Evolutionary conservation across 371 early-diverging fungal genomes (phyloP).

Genomic region (Mortierella sp.): DNA sequence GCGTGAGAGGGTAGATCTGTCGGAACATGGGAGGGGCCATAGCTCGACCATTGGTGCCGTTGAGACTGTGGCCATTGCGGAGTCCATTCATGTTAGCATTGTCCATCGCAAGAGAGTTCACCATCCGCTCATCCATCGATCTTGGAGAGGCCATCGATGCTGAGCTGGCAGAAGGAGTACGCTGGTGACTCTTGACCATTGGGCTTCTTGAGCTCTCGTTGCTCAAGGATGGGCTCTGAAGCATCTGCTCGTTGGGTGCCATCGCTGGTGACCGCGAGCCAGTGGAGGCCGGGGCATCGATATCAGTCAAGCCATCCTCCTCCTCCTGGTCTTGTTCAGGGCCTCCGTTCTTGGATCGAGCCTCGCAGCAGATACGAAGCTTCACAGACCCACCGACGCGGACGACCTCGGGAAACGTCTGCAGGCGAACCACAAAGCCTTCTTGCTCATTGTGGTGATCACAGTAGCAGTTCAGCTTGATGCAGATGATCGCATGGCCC

Average conservation of each 20-base stretch:
- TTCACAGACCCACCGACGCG: conserved; percentile 53
- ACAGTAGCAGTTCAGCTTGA: conserved; percentile 58
- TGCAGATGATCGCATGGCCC: conserved; percentile 55
- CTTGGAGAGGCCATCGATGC: conserved; percentile 49
- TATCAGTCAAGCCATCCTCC: conserved; percentile 55
- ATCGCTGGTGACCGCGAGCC: conserved; percentile 44
- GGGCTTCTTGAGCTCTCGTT: conserved; percentile 48
- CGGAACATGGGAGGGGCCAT: conserved; percentile 42
- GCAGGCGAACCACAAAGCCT: conserved; percentile 52
- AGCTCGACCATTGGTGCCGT: background rate
- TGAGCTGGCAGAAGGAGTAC: conserved; percentile 44
- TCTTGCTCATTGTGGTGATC: conserved; percentile 57
- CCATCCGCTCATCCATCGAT: conserved; percentile 48
- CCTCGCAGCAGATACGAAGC: conserved; percentile 55
- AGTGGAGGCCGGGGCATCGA: conserved; percentile 53
- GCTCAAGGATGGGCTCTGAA: conserved; percentile 53
- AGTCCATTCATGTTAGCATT: background rate
- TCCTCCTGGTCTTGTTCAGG: conserved; percentile 47
- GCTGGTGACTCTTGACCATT: conserved; percentile 31
- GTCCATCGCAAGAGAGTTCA: conserved; percentile 30
- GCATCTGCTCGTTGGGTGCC: conserved; percentile 25
- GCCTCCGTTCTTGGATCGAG: conserved; percentile 44
- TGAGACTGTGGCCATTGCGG: background rate
- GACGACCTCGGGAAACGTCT: conserved; percentile 46
- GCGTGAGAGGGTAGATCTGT: conserved; percentile 49